Evolutionary conservation across 805 yeast genomes (phyloP), one percentile per base, ranked within the genome.

Genomic region (Phaffomyces thermotolerans): DNA sequence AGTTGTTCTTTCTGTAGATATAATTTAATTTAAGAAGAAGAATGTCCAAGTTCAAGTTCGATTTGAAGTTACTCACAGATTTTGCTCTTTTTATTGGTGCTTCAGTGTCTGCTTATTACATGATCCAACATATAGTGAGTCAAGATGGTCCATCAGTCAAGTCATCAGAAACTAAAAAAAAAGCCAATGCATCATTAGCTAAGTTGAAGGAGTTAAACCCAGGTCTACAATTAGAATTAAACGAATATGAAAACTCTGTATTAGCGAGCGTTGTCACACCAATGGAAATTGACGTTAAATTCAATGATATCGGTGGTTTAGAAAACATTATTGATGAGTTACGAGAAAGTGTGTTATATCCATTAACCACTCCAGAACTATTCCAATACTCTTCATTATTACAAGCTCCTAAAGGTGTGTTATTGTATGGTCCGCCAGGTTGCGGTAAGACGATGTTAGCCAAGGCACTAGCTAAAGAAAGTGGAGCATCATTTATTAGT

Each of bases 371-470:
- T 53, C 96, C 96, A 0, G 86, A 78, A 39, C 64, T 88, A 34
- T 89, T 84, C 59, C 68, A 77, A 12, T 79, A 77, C 42, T 85
- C 83, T 52, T 79, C 87, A 42, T 69, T 91, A 42, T 68, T 91
- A 23, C 87, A 84, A 57, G 91, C 96, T 1, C 99, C 99, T 2
- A 89, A 87, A 57, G 99, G 99, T 34, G 90, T 93, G 48, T 77
- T 93, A 60, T 84, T 87, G 95, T 93, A 85, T 65, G 99, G 99
- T 60, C 99, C 99, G 40, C 99, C 99, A 25, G 99, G 99, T 78
- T 93, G 99, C 13, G 99, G 99, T 85, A 93, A 93, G 70, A 93
- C 99, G 23, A 75, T 93, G 57, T 88, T 93, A 96, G 99, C 99
- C 2, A 82, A 99, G 65, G 99, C 99, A n/a, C 98, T 93, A 40